Percentiles rank a stretch among this genome's conserved stretches.
These are phyloP conservation scores for Globisporangium paddicum DNA, from an alignment of 352 stramenopile genomes.

Conservation along the genomic window DNA sequence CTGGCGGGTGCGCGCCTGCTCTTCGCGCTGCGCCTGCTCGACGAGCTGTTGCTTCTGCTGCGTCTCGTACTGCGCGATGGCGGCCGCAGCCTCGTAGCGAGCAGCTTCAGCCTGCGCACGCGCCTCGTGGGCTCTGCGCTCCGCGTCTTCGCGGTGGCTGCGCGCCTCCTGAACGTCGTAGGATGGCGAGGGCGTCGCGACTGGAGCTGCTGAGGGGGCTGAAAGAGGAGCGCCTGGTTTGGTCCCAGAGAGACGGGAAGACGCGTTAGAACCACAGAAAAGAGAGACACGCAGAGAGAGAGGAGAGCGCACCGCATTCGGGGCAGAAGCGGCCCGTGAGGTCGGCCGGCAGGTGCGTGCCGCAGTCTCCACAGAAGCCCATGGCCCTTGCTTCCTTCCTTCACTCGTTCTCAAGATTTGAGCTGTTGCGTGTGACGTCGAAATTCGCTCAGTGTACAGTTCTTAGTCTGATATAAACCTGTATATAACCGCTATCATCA, in stretches of 20 bases:
- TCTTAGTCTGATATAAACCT: too few relatives aligned
- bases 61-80: conserved; percentile 39
- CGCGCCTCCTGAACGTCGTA: conserved; percentile 23
- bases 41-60: conserved; percentile 44
- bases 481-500: too few relatives aligned
- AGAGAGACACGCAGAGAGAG: neutral
- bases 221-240: neutral
- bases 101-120: conserved; percentile 33
- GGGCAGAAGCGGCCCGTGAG: conserved; percentile 63
- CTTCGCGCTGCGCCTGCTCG: conserved; percentile 27
- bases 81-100: conserved; percentile 35
- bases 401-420: neutral
- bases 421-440: neutral
- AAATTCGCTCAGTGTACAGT: conserved; percentile 7
- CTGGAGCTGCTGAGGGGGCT: conserved; percentile 4
- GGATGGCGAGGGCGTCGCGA: neutral
- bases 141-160: conserved; percentile 40
- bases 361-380: conserved; percentile 84
- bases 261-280: neutral
- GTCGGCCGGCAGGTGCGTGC: conserved; percentile 50
- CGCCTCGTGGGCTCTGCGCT: conserved; percentile 37
- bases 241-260: too few relatives aligned
- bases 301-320: conserved; percentile 53
- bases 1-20: conserved; percentile 15
- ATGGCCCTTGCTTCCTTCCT: conserved; percentile 21